Evolutionary conservation across 2,329 filamentous ascomycete species (phyloP).

Genomic region (Colletotrichum lindemuthianum): DNA sequence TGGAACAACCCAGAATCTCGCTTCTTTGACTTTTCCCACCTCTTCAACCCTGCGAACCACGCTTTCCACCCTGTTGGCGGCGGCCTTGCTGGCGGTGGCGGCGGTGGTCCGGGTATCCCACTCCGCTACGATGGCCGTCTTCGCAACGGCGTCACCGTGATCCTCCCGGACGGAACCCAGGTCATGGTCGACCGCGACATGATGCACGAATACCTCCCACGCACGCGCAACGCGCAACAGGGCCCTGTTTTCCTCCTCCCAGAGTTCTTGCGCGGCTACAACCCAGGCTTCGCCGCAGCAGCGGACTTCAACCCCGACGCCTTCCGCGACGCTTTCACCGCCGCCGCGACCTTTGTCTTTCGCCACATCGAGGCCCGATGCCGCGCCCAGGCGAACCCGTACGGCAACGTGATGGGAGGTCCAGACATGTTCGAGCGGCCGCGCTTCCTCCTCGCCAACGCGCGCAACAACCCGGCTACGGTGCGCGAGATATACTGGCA

Average conservation of each 20-base stretch:
- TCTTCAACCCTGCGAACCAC: conserved; percentile 18
- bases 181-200: conserved; percentile 24
- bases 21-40: conserved; percentile 17
- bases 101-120: too few relatives aligned
- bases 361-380: conserved; percentile 24
- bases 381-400: background rate
- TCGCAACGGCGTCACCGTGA: conserved; percentile 28
- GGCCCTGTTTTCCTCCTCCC: conserved; percentile 23
- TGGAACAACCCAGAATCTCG: background rate
- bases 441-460: conserved; percentile 24
- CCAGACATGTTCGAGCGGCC: conserved; percentile 23
- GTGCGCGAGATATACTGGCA: conserved; percentile 31
- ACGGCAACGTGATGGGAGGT: background rate
- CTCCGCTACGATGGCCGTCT: conserved; percentile 16
- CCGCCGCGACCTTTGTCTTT: conserved; percentile 26
- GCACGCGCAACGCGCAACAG: conserved; percentile 19
- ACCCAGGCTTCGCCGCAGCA: background rate
- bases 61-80: background rate
- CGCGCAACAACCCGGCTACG: conserved; percentile 10
- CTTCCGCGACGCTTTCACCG: conserved; percentile 12
- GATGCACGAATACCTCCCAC: conserved; percentile 30
- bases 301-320: background rate
- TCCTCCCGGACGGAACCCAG: conserved; percentile 20
- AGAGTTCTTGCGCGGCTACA: conserved; percentile 29
- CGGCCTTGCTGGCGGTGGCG: too few relatives aligned